Evolutionary conservation across 352 stramenopile genomes (phyloP), one percentile per base, ranked within the genome.

Genomic region (Phytophthora megakarya): DNA sequence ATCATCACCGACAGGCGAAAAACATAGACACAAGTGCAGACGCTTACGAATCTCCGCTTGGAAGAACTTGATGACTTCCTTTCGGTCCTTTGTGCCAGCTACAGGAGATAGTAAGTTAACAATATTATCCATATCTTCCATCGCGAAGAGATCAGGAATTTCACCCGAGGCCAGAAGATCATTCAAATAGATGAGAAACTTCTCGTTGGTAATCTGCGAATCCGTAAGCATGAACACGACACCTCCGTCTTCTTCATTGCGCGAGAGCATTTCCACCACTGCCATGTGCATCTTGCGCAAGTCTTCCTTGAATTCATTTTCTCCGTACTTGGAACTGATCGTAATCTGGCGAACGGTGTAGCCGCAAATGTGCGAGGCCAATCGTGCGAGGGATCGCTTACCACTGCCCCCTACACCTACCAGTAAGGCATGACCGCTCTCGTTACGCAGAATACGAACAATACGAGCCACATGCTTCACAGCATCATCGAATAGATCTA

Each of bases 241-340:
- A 4, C 90, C 92, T 32, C 82, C 83, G 37, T 93, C 84, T 39
- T 93, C 85, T 82, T 95, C 85, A 22, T 84, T 86, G 22, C 86
- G 81, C 23, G 83, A 90, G 5, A 91, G 59, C 81, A 98, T 95
- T 30, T 98, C 93, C 35, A 98, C 96, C 25, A 98, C 75, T 5
- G 83, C 92, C 61, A 97, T 88, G 75, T 97, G 97, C 89, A 98
- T 97, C 57, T 88, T 91, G 44, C 96, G 95, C 50, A 99, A 67
- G 68, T 99, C 95, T 62, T 99, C 96, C 61, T 99, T 99, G 54
- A 99, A 96, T 68, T 98, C 95, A 62, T 97, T 97, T 55, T 97
- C 91, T 13, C 86, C 86, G 65, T 99, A 99, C 43, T 95, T 98
- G 23, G 88, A 93, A 39, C 86, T 97, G 67, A 99, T 97, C 12